Evolutionary conservation across 2,329 filamentous ascomycete species (phyloP), one percentile per base, ranked within the genome.

Genomic region (Hypoxylon sp.): DNA sequence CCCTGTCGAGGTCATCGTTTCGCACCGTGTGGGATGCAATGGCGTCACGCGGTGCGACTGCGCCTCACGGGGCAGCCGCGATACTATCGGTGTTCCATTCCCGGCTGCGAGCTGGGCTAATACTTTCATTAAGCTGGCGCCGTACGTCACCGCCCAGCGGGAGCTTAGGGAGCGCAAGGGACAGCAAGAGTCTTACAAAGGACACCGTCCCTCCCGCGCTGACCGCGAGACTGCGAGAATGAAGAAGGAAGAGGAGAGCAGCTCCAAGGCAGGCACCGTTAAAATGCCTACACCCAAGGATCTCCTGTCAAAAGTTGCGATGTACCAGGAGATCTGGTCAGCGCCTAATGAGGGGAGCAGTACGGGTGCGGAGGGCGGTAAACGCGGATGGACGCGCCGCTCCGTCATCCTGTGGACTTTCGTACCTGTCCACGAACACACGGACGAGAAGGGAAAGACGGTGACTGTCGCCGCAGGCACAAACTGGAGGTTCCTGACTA

Each of bases 311-410:
- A 85, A 86, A 76, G 87, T 90, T 49, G 87, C 87, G 75, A 90
- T 90, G 88, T 88, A 89, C 76, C 89, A 91, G 76, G 89, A 90
- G 80, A 82, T 90, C 36, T 89, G 85, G 83, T 90, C 87, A 2
- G 79, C 81, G 11, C 77, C 85, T 3, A 83, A 83, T 5, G 81
- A 82, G 63, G 80, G 73, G n/a, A 72, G 23, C 56, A 56, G 45
- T 63, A 79, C 71, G n/a, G 69, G 38, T 50, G 55, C 30, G 14
- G 58, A 60, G 63, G 34, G 46, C 62, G 59, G 63, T 46, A 70
- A 69, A 66, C 72, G 56, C 77, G 80, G 72, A 3, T 90, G 87
- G 86, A 84, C 81, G 9, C 84, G 87, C n/a, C 85, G 88, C 53
- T 84, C 82, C 34, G 84, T 90, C 62, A 82, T 91, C 60, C 82